Conservation (phyloP, 2,329 filamentous ascomycete species). For the Myotisia sp. region DNA sequence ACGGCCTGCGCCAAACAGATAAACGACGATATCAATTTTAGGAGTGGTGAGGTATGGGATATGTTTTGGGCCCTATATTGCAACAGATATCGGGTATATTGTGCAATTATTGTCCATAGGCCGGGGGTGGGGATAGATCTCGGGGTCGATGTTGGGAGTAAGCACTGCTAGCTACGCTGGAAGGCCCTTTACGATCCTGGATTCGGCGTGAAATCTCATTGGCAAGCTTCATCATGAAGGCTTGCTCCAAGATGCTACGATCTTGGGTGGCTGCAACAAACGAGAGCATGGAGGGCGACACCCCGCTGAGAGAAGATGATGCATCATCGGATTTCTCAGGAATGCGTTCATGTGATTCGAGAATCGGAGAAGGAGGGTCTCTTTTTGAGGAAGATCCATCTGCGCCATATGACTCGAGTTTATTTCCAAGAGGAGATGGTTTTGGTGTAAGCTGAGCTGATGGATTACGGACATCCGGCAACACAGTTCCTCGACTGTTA, state of each 20-base stretch:
- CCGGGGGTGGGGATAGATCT: conserved; percentile 30
- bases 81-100: background rate
- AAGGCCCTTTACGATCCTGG: conserved; percentile 60
- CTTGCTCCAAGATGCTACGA: conserved; percentile 32
- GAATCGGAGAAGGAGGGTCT: background rate
- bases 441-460: conserved; percentile 4
- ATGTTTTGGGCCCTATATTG: conserved; percentile 9
- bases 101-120: conserved; percentile 28
- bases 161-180: conserved; percentile 20
- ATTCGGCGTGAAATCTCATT: conserved; percentile 74
- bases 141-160: conserved; percentile 26
- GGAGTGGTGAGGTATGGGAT: conserved; percentile 14
- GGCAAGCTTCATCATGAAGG: conserved; percentile 55
- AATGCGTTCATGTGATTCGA: background rate
- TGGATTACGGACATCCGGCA: conserved; percentile 14
- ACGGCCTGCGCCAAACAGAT: conserved; percentile 1
- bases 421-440: background rate
- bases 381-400: conserved; percentile 1
- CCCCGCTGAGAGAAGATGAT: background rate
- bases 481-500: conserved; percentile 3
- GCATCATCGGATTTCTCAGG: background rate
- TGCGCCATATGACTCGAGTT: background rate
- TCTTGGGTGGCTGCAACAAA: conserved; percentile 12
- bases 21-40: conserved; percentile 27
- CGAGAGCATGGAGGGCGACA: conserved; percentile 3